Evolutionary conservation across 495 filamentous ascomycete genomes (phyloP), one percentile per base, ranked within the genome.

Genomic region (Penicillium arizonense): DNA sequence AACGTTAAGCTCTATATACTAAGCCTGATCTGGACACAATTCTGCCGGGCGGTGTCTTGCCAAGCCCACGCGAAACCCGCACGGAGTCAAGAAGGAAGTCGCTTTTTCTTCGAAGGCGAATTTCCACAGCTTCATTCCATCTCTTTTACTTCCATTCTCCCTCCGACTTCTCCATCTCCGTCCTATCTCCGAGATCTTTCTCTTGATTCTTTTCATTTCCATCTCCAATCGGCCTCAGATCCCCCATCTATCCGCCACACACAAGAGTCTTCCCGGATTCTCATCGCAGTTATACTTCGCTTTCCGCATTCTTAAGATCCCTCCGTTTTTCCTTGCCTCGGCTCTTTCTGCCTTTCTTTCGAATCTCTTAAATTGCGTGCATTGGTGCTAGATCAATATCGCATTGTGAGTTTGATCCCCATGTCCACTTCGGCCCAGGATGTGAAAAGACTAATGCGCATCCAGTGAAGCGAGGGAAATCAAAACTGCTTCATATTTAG

Each of bases 401-500:
- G 69, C 67, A 70, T 71, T 70, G 68, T 74, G 59, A 67, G 70
- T 69, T 43, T 14, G 44, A 46, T 44, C 38, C 39, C 35, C 21
- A 36, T 39, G 26, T 48, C 42, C 38, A 12, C 10, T 46, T 50
- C 40, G 36, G 59, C 46, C 44, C 36, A 34, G 24, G 40, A 34
- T 26, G 14, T 10, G 30, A 18, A 37, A 18, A 37, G 44, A 50
- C 39, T 55, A 34, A 36, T 55, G 10, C 35, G 23, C 58, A 57
- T 44, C 42, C 40, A 64, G 61, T 56, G 47, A 68, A 60, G 52
- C 39, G 52, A 59, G 47, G 53, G 21, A 33, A 53, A 51, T 16
- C 42, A 50, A 45, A 44, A 59, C 56, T 57, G 49, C 26, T 44
- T 45, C 45, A 38, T 37, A 52, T 40, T 51, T 52, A 60, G 50